Evolutionary conservation across 108 stramenopile species (phyloP).

Genomic region (Cyclotella atomus): DNA sequence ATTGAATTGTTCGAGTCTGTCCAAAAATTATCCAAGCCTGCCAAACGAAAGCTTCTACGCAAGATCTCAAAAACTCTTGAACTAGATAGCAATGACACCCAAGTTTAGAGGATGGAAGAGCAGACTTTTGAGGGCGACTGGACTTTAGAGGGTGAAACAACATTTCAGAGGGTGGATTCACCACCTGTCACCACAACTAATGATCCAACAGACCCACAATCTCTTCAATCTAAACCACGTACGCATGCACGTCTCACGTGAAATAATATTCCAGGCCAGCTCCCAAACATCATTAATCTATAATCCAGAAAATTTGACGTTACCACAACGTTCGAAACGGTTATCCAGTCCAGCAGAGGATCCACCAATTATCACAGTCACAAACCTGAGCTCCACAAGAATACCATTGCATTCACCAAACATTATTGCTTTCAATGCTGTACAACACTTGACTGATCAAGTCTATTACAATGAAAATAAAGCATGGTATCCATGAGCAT

Average conservation of each 20-base stretch:
- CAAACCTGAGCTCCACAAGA: neutral
- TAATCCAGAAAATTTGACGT: neutral
- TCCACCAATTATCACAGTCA: conserved; percentile 1
- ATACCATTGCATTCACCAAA: conserved; percentile 8
- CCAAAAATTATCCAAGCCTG: neutral
- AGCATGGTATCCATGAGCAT: neutral
- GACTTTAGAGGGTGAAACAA: conserved; percentile 3
- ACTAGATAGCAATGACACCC: neutral
- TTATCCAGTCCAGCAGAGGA: neutral
- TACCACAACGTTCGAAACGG: too few relatives aligned
- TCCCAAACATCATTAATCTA: conserved; percentile 3
- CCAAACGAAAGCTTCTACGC: neutral
- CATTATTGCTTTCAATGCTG: conserved; percentile 6
- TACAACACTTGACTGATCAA: neutral
- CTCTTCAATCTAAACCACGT: neutral
- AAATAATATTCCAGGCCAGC: conserved; percentile 1
- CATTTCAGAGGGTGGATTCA: conserved; percentile 13
- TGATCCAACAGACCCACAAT: neutral
- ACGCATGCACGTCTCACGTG: neutral
- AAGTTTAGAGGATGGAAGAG: conserved; percentile 7
- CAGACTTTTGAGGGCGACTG: conserved; percentile 5
- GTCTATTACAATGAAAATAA: neutral
- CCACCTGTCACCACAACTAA: neutral
- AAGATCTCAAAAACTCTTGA: neutral
- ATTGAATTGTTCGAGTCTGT: neutral